Evolutionary conservation across 2,329 filamentous ascomycete genomes (phyloP), one percentile per base, ranked within the genome.

Genomic region (Xylariaceae sp.): DNA sequence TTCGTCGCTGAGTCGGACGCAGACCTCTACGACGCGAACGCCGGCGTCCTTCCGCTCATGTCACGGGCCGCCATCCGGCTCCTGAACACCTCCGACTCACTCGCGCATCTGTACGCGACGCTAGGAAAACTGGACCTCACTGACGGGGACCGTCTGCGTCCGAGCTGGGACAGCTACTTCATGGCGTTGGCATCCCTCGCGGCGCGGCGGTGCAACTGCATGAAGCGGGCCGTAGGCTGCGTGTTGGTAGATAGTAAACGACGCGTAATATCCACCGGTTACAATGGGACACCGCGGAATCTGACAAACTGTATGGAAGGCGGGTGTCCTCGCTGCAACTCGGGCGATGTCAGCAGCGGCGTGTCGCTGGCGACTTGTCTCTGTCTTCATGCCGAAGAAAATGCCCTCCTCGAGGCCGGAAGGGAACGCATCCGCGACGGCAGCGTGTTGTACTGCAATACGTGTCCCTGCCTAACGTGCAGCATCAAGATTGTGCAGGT

Each of bases 401-500:
- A 99, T 73, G 95, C 95, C 1, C 81, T 99, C 56, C 81, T 99
- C 8, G 95, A 99, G 78, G 95, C 95, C 17, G 95, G 95, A 0
- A 82, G 95, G 66, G 95, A 98, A 75, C 83, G 95, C 56, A 92
- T 99, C 65, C 82, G 91, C 17, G 89, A 91, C 53, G 90, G 88
- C 4, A 86, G 90, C 33, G 90, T 92, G 46, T 78, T 99, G 23
- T 99, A 97, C 76, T 97, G 93, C 75, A 91, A 97, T 72, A 97
- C 93, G 65, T 99, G 95, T 74, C 95, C 95, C 3, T 99, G 95
- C 73, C 79, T 99, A 73, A 99, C 95, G 2, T 99, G 95, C 75
- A 96, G 92, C 69, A 96, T 99, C 79, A 99, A 99, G 79, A 98
- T 99, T 69, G 91, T 92, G 19, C 95, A 99, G 77, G 92, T 98